A percentile compares a stretch with the other conserved stretches of the same genome.
These are phyloP conservation scores for Hyphopichia buzzinii DNA, from an alignment of 1,139 yeast genomes.

Conservation along the genomic window DNA sequence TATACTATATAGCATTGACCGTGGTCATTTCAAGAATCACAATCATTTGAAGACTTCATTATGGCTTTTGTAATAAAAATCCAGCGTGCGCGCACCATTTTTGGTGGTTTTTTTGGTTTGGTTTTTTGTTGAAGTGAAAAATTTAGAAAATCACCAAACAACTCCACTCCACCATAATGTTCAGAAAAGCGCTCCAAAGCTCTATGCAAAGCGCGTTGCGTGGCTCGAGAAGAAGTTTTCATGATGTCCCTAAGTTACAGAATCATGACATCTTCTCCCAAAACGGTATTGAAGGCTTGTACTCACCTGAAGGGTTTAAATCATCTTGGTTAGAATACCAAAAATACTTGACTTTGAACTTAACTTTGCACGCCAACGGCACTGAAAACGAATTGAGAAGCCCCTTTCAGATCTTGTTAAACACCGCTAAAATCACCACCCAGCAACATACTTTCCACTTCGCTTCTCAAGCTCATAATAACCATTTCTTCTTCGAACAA, in stretches of 20 bases:
- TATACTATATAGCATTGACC: neutral
- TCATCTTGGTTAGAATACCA: constrained; percentile 85
- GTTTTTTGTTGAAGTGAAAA: constrained; percentile 1
- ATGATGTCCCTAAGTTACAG: constrained; percentile 62
- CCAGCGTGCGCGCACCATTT: constrained; percentile 1
- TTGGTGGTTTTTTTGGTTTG: neutral
- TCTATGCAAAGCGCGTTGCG: neutral
- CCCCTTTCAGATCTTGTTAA: constrained; percentile 74
- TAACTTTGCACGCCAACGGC: constrained; percentile 73
- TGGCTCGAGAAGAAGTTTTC: constrained; percentile 39
- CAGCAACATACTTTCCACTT: constrained; percentile 74
- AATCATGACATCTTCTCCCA: constrained; percentile 35
- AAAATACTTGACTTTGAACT: constrained; percentile 59
- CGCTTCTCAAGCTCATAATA: constrained; percentile 91
- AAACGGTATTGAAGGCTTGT: constrained; percentile 70
- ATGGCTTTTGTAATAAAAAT: too few species aligned
- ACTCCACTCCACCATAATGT: constrained; percentile 1
- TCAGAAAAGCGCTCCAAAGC: constrained; percentile 1
- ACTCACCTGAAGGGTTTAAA: constrained; percentile 64
- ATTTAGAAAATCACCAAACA: too few species aligned
- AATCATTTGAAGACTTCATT: too few species aligned
- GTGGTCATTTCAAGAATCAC: too few species aligned
- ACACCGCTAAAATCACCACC: constrained; percentile 68
- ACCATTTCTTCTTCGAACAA: constrained; percentile 83
- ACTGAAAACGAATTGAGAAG: constrained; percentile 76